These are phyloP conservation scores for Pseudofabraea citricarpa DNA, from an alignment of 2,329 filamentous ascomycete genomes.

Conservation along the genomic window DNA sequence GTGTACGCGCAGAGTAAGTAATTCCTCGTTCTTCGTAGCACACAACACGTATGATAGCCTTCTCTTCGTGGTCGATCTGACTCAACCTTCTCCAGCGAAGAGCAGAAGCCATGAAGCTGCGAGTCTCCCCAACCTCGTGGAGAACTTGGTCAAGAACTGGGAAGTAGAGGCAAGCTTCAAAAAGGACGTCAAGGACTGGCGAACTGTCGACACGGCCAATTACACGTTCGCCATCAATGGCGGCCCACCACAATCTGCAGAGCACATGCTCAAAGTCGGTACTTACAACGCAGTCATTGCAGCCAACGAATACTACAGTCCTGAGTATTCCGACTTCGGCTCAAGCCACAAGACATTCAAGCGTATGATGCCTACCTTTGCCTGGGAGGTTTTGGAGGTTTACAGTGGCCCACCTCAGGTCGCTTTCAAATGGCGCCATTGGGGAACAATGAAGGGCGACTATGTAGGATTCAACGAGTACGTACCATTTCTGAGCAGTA, in stretches of 20 bases:
- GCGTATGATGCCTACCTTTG: constrained; percentile 68
- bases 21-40: neutral
- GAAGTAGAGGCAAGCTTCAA: constrained; percentile 69
- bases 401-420: constrained; percentile 60
- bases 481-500: constrained; percentile 23
- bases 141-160: constrained; percentile 71
- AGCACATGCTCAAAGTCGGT: constrained; percentile 62
- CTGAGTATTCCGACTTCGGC: constrained; percentile 55
- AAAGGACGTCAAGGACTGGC: constrained; percentile 54
- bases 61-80: no score
- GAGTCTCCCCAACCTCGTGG: constrained; percentile 55
- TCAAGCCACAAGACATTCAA: constrained; percentile 67
- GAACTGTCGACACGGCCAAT: constrained; percentile 54
- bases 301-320: constrained; percentile 60
- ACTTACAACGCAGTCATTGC: constrained; percentile 66
- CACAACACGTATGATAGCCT: no score
- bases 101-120: constrained; percentile 47
- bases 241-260: constrained; percentile 47
- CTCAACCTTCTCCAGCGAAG: constrained; percentile 42
- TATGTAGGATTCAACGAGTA: constrained; percentile 62
- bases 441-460: constrained; percentile 62
- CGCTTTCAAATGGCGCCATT: constrained; percentile 62
- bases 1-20: constrained; percentile 53
- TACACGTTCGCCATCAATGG: constrained; percentile 64
- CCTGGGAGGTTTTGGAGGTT: constrained; percentile 66